Evolutionary conservation across 129 eudicot species (phyloP).

Genomic region (Flaveria ramosissima): DNA sequence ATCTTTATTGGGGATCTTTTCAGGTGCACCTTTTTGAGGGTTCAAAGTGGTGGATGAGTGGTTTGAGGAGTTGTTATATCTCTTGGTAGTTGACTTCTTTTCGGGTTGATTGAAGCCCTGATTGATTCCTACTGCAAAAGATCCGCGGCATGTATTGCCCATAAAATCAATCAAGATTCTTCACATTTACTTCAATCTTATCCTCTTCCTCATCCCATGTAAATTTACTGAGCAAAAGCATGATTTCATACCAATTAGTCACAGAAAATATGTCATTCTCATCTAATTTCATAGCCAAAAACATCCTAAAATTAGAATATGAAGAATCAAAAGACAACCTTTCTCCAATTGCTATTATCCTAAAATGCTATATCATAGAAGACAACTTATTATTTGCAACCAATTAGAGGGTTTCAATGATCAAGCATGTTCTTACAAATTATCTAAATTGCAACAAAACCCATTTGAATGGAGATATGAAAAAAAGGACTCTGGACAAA

Average conservation of each 20-base stretch:
- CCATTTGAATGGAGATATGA: not conserved
- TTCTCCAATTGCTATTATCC: not conserved
- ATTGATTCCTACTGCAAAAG: slow-evolving; percentile 53
- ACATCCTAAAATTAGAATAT: slow-evolving; percentile 5
- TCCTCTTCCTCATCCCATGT: slow-evolving; percentile 33
- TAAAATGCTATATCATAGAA: no score
- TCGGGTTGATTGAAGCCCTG: slow-evolving; percentile 43
- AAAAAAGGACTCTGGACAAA: not conserved
- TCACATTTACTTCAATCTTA: slow-evolving; percentile 6
- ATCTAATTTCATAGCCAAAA: no score
- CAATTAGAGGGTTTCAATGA: not conserved
- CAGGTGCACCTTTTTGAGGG: slow-evolving; percentile 39
- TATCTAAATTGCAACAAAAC: not conserved
- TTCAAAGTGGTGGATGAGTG: slow-evolving; percentile 41
- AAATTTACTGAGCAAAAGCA: slow-evolving; percentile 24
- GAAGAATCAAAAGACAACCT: not conserved
- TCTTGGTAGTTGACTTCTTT: slow-evolving; percentile 50
- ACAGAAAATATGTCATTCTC: not conserved
- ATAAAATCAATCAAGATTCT: slow-evolving; percentile 64
- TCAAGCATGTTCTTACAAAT: not conserved
- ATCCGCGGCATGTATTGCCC: slow-evolving; percentile 99
- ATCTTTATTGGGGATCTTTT: slow-evolving; percentile 44
- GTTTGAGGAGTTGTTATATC: slow-evolving; percentile 40
- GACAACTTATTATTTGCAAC: no score
- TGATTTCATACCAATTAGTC: slow-evolving; percentile 17